These are phyloP conservation scores for Colletotrichum chlorophyti DNA, from an alignment of 2,329 filamentous ascomycete genomes.

Conservation along the genomic window DNA sequence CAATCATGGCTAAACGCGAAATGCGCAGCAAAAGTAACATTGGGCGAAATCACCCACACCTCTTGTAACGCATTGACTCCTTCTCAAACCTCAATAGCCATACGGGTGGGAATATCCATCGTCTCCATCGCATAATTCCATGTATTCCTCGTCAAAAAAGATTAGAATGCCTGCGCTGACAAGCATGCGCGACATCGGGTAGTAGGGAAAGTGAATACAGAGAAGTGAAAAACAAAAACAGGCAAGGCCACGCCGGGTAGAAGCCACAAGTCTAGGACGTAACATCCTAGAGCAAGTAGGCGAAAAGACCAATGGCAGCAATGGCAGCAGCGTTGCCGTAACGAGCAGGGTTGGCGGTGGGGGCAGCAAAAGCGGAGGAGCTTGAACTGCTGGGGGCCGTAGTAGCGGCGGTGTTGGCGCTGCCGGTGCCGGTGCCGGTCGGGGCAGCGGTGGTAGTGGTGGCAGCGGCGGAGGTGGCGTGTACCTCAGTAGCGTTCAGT, in stretches of 20 bases:
- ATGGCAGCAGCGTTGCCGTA: constrained; percentile 52
- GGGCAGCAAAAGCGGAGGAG: constrained; percentile 41
- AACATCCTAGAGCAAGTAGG: constrained; percentile 54
- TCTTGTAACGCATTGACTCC: constrained; percentile 23
- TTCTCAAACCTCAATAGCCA: constrained; percentile 26
- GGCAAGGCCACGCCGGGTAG: too few species aligned
- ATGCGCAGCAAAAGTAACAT: constrained; percentile 21
- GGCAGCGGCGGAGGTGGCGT: constrained; percentile 7
- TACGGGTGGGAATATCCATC: constrained; percentile 29
- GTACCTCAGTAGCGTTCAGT: constrained; percentile 35
- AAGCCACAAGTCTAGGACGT: not conserved
- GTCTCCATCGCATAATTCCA: constrained; percentile 27
- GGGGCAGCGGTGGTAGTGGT: constrained; percentile 24
- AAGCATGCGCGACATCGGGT: constrained; percentile 18
- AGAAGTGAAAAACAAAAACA: constrained; percentile 29
- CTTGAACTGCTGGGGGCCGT: constrained; percentile 31
- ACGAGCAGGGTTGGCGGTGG: constrained; percentile 49
- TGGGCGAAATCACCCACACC: constrained; percentile 10
- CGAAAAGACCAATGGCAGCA: constrained; percentile 58
- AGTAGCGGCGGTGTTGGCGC: constrained; percentile 26
- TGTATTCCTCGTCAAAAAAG: constrained; percentile 28
- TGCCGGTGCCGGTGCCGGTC: constrained; percentile 22
- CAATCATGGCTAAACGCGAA: constrained; percentile 26
- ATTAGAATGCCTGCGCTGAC: constrained; percentile 19
- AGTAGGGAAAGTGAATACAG: constrained; percentile 31